A percentile compares a stretch with the other conserved stretches of the same genome.
phyloP scores from a whole-genome alignment of 805 yeast species.

The Candida xyloterini region DNA sequence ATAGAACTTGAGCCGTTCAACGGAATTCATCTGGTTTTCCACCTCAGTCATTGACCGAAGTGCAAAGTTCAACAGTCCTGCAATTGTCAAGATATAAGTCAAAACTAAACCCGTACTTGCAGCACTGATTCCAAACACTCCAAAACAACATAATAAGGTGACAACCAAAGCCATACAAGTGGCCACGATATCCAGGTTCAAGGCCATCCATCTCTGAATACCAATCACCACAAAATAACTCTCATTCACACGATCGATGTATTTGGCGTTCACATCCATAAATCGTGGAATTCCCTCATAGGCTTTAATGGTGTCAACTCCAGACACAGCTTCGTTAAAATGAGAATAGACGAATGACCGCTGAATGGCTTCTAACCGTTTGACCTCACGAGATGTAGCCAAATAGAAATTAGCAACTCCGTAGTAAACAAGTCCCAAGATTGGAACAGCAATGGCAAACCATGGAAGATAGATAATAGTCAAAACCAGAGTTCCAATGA shows the following conservation, averaged over 20 bases:
- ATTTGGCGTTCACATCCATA: slow-evolving; percentile 40
- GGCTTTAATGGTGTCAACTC: slow-evolving; percentile 63
- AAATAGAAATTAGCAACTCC: slow-evolving; percentile 56
- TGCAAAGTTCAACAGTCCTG: slow-evolving; percentile 52
- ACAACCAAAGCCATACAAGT: slow-evolving; percentile 45
- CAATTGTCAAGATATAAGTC: slow-evolving; percentile 56
- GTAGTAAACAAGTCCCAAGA: slow-evolving; percentile 44
- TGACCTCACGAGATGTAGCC: slow-evolving; percentile 71
- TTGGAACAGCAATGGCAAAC: slow-evolving; percentile 65
- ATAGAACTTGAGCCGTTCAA: slow-evolving; percentile 67
- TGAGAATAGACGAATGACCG: slow-evolving; percentile 70
- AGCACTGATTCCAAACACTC: slow-evolving; percentile 54
- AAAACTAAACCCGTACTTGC: slow-evolving; percentile 61
- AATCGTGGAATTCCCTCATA: slow-evolving; percentile 45
- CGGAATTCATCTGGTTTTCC: slow-evolving; percentile 79
- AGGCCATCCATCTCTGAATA: slow-evolving; percentile 62
- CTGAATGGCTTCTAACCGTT: slow-evolving; percentile 69
- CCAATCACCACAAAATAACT: slow-evolving; percentile 58
- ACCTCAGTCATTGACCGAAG: slow-evolving; percentile 61
- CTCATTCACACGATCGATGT: slow-evolving; percentile 63
- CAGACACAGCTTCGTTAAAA: slow-evolving; percentile 66
- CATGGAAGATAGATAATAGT: slow-evolving; percentile 52
- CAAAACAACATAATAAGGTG: slow-evolving; percentile 55
- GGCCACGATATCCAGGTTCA: slow-evolving; percentile 49
- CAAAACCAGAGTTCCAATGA: slow-evolving; percentile 33